Percentiles rank a stretch among this genome's conserved stretches.
phyloP scores from a whole-genome alignment of 768 basidiomycete species.

The Mycena capillaripes region DNA sequence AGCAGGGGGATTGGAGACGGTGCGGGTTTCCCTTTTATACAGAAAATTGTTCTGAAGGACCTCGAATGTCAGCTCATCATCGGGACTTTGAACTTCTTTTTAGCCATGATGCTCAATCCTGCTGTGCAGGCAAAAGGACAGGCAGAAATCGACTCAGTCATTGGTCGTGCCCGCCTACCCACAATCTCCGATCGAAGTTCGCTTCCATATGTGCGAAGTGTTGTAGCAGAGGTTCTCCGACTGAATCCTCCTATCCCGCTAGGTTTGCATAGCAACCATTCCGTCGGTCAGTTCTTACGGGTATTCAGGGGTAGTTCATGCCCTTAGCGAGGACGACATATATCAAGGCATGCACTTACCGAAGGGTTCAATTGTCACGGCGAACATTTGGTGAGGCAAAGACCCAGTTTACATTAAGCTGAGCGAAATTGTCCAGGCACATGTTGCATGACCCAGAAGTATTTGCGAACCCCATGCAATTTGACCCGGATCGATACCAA shows the following conservation, averaged over 20 bases:
- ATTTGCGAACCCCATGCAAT: no score
- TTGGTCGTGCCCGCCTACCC: constrained; percentile 30
- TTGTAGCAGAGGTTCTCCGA: constrained; percentile 29
- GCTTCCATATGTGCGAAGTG: constrained; percentile 29
- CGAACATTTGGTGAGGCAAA: constrained; percentile 26
- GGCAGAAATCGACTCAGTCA: constrained; percentile 24
- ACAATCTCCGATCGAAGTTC: constrained; percentile 1
- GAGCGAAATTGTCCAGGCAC: no score
- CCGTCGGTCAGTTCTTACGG: not conserved
- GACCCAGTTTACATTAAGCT: no score
- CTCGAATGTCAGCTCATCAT: constrained; percentile 5
- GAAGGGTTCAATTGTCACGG: constrained; percentile 17
- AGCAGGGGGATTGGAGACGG: constrained; percentile 24
- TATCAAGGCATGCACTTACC: constrained; percentile 27
- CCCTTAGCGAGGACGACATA: constrained; percentile 19
- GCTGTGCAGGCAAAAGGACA: constrained; percentile 28
- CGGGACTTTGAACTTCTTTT: constrained; percentile 21
- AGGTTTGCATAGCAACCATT: constrained; percentile 19
- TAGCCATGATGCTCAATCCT: constrained; percentile 31
- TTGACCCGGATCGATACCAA: no score
- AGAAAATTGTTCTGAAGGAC: not conserved
- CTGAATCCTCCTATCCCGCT: constrained; percentile 29
- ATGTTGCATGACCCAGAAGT: no score
- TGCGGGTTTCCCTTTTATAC: not conserved
- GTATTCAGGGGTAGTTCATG: not conserved